These are phyloP conservation scores for Colletotrichum noveboracense DNA, from an alignment of 2,329 filamentous ascomycete species.

Conservation along the genomic window DNA sequence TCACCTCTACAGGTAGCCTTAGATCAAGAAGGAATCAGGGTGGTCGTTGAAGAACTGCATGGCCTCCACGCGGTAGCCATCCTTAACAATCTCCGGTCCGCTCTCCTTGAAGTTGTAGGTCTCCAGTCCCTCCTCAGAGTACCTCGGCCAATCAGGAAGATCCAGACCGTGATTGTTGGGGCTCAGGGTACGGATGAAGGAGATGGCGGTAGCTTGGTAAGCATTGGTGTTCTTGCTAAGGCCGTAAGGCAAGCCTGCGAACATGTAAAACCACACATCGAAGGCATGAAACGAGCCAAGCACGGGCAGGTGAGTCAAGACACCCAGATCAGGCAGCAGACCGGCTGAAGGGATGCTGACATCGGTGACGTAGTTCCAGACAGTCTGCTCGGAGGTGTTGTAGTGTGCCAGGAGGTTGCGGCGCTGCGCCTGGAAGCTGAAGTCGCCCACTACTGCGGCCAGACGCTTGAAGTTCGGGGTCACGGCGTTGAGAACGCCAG, in stretches of 20 bases:
- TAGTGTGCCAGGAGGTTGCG: conserved; percentile 47
- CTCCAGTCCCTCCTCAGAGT: not conserved
- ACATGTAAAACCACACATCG: conserved; percentile 3
- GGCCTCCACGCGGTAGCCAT: not conserved
- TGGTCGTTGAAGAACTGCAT: conserved; percentile 5
- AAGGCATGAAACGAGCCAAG: not conserved
- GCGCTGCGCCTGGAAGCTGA: conserved; percentile 52
- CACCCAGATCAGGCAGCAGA: not conserved
- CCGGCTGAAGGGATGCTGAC: not conserved
- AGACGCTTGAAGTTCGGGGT: conserved; percentile 70
- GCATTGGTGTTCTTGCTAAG: conserved; percentile 1
- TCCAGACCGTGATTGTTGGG: not conserved
- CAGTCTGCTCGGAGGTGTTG: not conserved
- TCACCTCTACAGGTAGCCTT: not conserved
- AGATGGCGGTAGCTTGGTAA: conserved; percentile 1
- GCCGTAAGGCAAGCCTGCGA: not conserved
- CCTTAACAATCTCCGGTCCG: not conserved
- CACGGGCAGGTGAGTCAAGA: not conserved
- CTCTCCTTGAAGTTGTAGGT: conserved; percentile 1
- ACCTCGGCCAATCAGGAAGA: not conserved
- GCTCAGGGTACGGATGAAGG: not conserved
- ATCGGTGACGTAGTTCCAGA: conserved; percentile 3
- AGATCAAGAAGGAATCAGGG: not conserved
- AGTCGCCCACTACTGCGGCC: conserved; percentile 66
- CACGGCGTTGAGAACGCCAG: conserved; percentile 59